Conservation (phyloP, 495 filamentous ascomycete genomes). For the Hyphodiscus hymeniophilus region DNA sequence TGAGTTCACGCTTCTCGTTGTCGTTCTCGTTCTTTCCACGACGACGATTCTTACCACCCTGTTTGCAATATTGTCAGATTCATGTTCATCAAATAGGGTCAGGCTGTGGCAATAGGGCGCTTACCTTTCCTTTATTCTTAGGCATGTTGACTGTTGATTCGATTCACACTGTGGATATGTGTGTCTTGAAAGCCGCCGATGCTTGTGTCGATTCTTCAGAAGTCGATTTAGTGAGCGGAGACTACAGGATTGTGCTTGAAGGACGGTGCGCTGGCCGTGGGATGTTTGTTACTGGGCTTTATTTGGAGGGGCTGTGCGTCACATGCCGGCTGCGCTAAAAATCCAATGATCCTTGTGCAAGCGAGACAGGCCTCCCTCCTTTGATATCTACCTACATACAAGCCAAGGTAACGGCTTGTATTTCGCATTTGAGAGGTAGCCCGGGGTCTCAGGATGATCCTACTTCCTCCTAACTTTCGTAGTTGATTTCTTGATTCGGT, state of each 20-base stretch:
- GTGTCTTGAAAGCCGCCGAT: too few species aligned
- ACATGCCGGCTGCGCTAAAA: neutral
- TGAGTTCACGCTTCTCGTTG: slow-evolving; percentile 97
- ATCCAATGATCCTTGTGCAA: neutral
- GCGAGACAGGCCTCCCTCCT: too few species aligned
- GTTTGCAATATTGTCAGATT: slow-evolving; percentile 14
- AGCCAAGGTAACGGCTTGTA: too few species aligned
- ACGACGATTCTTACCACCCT: slow-evolving; percentile 98
- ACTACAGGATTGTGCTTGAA: slow-evolving; percentile 4
- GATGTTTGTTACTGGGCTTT: neutral
- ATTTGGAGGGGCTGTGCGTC: slow-evolving; percentile 14
- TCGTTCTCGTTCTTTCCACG: slow-evolving; percentile 99
- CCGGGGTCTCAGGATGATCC: too few species aligned
- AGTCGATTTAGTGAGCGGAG: neutral
- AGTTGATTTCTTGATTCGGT: too few species aligned
- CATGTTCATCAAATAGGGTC: neutral
- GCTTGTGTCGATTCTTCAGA: too few species aligned
- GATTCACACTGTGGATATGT: slow-evolving; percentile 1
- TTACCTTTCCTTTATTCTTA: slow-evolving; percentile 98
- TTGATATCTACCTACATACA: too few species aligned
- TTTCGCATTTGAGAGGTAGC: too few species aligned
- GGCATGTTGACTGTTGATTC: slow-evolving; percentile 56
- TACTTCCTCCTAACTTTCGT: too few species aligned
- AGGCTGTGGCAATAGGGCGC: slow-evolving; percentile 23
- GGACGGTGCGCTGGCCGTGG: slow-evolving; percentile 5